These are phyloP conservation scores for Phialophora expanda DNA, from an alignment of 2,329 filamentous ascomycete genomes.

Conservation along the genomic window DNA sequence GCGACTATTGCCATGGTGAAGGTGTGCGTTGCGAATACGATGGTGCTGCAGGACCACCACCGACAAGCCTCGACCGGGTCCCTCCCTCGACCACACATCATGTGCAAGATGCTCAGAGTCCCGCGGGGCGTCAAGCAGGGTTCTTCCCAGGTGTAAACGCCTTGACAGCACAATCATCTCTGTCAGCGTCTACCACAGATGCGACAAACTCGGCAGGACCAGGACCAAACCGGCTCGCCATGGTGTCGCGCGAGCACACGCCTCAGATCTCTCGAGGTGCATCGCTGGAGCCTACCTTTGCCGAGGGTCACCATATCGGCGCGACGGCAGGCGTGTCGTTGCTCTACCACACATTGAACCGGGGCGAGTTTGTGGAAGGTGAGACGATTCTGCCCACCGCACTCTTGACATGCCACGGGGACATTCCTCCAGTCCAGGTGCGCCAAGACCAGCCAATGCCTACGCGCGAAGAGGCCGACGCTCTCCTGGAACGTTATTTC, in stretches of 20 bases:
- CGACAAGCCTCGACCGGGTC: neutral
- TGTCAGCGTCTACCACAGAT: neutral
- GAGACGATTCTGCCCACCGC: conserved; percentile 50
- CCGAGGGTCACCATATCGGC: conserved; percentile 57
- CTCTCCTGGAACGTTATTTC: conserved; percentile 58
- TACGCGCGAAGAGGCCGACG: conserved; percentile 43
- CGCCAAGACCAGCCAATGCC: conserved; percentile 44
- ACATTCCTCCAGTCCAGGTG: conserved; percentile 49
- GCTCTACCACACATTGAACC: conserved; percentile 67
- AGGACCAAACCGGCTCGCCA: neutral
- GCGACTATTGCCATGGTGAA: conserved; percentile 37
- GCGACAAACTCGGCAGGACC: neutral
- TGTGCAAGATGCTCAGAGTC: neutral
- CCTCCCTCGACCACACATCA: neutral
- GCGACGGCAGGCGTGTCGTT: conserved; percentile 56
- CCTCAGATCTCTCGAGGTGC: conserved; percentile 20
- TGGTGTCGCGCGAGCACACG: conserved; percentile 5
- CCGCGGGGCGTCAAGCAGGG: neutral
- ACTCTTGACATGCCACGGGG: conserved; percentile 43
- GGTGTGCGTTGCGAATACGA: conserved; percentile 36
- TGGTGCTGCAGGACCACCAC: conserved; percentile 19
- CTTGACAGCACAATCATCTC: no score
- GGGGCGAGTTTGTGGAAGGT: conserved; percentile 39
- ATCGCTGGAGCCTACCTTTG: conserved; percentile 36
- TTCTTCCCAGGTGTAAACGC: neutral